Evolutionary conservation across 768 basidiomycete genomes (phyloP).

Genomic region (Hericium alpestre): DNA sequence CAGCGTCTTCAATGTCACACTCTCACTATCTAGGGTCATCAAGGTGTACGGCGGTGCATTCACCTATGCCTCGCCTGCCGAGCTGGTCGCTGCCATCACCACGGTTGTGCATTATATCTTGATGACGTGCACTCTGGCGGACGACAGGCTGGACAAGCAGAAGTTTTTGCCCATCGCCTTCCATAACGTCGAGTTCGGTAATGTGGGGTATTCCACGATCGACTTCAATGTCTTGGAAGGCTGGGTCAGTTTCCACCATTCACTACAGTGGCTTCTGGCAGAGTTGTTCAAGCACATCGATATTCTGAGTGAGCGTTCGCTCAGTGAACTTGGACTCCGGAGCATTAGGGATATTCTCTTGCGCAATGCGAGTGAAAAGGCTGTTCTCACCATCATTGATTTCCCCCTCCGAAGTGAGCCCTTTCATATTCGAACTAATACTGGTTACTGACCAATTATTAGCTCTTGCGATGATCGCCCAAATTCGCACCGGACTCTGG

Average conservation of each 20-base stretch:
- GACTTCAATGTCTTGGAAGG: slow-evolving; percentile 71
- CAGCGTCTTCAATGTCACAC: slow-evolving; percentile 88
- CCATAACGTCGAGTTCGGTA: slow-evolving; percentile 60
- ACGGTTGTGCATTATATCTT: slow-evolving; percentile 65
- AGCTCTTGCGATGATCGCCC: slow-evolving; percentile 88
- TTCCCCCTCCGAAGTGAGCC: slow-evolving; percentile 77
- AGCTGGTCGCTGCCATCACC: slow-evolving; percentile 56
- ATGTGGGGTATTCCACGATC: slow-evolving; percentile 46
- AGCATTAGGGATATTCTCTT: slow-evolving; percentile 54
- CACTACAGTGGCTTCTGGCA: slow-evolving; percentile 81
- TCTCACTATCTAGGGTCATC: slow-evolving; percentile 80
- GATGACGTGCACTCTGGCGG: slow-evolving; percentile 56
- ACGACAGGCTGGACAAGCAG: slow-evolving; percentile 54
- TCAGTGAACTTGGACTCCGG: slow-evolving; percentile 40
- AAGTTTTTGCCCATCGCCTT: slow-evolving; percentile 55
- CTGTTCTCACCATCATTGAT: slow-evolving; percentile 70
- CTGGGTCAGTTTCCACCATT: slow-evolving; percentile 90
- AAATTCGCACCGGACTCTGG: slow-evolving; percentile 92
- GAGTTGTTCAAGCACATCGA: slow-evolving; percentile 82
- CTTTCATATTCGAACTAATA: neutral
- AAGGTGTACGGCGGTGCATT: slow-evolving; percentile 85
- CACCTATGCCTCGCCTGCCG: slow-evolving; percentile 39
- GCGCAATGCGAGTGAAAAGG: slow-evolving; percentile 52
- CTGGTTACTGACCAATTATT: neutral
- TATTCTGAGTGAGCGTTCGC: slow-evolving; percentile 43